phyloP scores from a whole-genome alignment of 2,329 filamentous ascomycete species.

The Aspergillus niger region DNA sequence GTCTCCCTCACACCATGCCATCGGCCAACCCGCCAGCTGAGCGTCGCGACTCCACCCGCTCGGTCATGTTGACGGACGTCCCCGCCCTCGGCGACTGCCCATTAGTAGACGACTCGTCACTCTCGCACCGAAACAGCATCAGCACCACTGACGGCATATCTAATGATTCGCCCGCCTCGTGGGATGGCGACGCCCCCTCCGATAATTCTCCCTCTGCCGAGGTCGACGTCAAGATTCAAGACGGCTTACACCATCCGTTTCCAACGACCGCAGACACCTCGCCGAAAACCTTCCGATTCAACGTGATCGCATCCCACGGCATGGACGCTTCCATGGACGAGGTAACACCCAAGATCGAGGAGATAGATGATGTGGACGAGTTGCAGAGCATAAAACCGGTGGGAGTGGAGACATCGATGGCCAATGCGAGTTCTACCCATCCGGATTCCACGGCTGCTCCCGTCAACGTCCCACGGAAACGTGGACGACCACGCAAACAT shows the following conservation, averaged over 20 bases:
- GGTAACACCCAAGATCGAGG: slow-evolving; percentile 57
- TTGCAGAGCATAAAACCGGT: slow-evolving; percentile 35
- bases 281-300: slow-evolving; percentile 28
- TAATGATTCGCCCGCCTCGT: slow-evolving; percentile 33
- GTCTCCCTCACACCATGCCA: slow-evolving; percentile 12
- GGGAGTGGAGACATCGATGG: slow-evolving; percentile 27
- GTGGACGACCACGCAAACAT: slow-evolving; percentile 81
- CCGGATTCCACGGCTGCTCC: slow-evolving; percentile 32
- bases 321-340: slow-evolving; percentile 32
- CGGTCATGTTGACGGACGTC: slow-evolving; percentile 27
- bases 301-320: slow-evolving; percentile 26
- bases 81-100: slow-evolving; percentile 28
- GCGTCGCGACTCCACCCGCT: slow-evolving; percentile 26
- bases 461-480: slow-evolving; percentile 56
- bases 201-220: slow-evolving; percentile 26
- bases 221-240: slow-evolving; percentile 23
- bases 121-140: slow-evolving; percentile 35
- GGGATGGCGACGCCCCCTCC: slow-evolving; percentile 28
- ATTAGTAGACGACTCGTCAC: slow-evolving; percentile 30
- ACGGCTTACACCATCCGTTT: slow-evolving; percentile 18
- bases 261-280: slow-evolving; percentile 21
- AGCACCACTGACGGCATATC: slow-evolving; percentile 40
- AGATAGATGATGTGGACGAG: slow-evolving; percentile 49
- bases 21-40: slow-evolving; percentile 12
- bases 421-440: slow-evolving; percentile 21